Evolutionary conservation across 352 stramenopile genomes (phyloP).

Genomic region (Globisporangium abappressorium): DNA sequence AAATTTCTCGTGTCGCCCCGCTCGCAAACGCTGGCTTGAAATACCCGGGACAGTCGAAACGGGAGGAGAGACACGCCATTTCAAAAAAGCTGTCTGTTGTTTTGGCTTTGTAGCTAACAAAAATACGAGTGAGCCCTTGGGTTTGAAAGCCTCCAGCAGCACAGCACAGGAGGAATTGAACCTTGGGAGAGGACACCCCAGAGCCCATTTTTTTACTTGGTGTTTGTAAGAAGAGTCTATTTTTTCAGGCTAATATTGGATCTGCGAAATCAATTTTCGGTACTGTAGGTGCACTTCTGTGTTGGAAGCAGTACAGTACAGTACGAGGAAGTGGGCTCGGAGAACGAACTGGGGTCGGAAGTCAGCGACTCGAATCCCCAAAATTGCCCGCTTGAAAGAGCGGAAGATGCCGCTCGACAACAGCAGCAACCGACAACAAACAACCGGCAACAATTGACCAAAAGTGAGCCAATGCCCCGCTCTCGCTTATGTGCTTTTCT

Average conservation of each 20-base stretch:
- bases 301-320: background rate
- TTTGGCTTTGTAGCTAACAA: no score
- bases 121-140: no score
- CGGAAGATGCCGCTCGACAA: background rate
- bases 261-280: background rate
- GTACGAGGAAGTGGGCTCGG: background rate
- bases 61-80: constrained; percentile 6
- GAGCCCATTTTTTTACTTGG: background rate
- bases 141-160: no score
- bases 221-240: background rate
- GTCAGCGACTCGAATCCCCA: background rate
- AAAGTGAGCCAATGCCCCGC: background rate
- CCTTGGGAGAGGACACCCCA: background rate
- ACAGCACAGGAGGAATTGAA: no score
- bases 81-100: background rate
- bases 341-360: background rate
- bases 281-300: background rate
- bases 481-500: background rate
- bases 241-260: background rate
- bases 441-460: background rate
- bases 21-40: background rate
- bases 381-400: background rate
- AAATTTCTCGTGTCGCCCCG: constrained; percentile 1
- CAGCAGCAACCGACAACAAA: background rate
- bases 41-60: background rate